Evolutionary conservation across 2,329 filamentous ascomycete genomes (phyloP), one percentile per base, ranked within the genome.

Genomic region (Trichoderma polysporum): DNA sequence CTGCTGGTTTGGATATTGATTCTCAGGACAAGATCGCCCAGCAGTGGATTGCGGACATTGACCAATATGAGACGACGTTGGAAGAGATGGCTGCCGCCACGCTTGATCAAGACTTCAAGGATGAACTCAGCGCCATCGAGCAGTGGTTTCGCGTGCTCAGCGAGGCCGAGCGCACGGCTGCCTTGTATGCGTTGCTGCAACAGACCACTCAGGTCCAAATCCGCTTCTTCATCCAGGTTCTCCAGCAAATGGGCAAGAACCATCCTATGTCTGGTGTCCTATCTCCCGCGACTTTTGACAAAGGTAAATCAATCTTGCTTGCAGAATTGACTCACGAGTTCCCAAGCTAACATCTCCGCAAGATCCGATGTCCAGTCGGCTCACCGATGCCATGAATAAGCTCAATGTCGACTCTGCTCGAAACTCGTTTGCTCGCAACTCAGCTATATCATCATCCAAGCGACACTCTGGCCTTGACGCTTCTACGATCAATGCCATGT

Each of bases 161-260:
- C 76, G 95, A 98, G 81, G 94, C 95, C 31, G 95, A 99, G 81
- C 88, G 95, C 70, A 99, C 95, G 22, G 95, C 95, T 69, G 95
- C 95, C 57, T 82, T 98, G 67, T 99, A 99, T 78, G 94, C 95
- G 69, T 84, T 99, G 73, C 85, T 99, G 68, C 95, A 99, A 83
- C 95, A 99, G 84, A 98, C 95, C 6, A 99, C 95, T 4, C 95
- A 98, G 81, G 94, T 99, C 69, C 95, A 99, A 82, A 97, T 98
- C 76, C 90, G 95, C 65, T 99, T 99, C 85, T 99, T 99, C 81
- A 98, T 98, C 73, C 94, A 98, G 80, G 93, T 99, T 54, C 84
- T 99, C 73, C 94, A 98, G 83, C 95, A 99, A 79, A 99, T 98
- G 95, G 94, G 94, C 70, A 97, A 97, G 82, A 97, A 90, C 75